Evolutionary conservation across 768 basidiomycete genomes (phyloP).

Genomic region (Rubroboletus pulcherrimus): DNA sequence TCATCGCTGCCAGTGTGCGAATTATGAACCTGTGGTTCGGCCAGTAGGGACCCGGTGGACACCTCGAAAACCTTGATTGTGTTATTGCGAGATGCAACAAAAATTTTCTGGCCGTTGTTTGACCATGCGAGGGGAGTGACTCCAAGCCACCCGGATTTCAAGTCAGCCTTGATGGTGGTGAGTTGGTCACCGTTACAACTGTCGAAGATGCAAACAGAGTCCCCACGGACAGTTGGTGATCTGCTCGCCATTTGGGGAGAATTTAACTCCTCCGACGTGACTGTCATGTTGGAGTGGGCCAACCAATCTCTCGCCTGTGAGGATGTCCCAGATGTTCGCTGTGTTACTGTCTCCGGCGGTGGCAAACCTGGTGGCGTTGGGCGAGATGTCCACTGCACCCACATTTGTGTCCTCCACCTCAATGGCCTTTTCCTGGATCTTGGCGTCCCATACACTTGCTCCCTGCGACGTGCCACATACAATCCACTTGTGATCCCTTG

Average conservation of each 20-base stretch:
- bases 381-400: neutral
- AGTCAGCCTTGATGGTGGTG: neutral
- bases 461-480: neutral
- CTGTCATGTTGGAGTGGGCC: neutral
- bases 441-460: neutral
- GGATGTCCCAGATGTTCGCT: neutral
- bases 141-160: too few relatives aligned
- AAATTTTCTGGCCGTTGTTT: neutral
- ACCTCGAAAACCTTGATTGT: neutral
- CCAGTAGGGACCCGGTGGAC: neutral
- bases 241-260: neutral
- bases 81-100: neutral
- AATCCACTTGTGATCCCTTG: neutral
- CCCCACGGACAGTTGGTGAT: neutral
- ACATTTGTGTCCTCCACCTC: neutral
- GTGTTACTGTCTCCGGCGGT: neutral
- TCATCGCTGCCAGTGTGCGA: neutral
- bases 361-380: neutral
- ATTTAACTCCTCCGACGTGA: neutral
- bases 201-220: neutral
- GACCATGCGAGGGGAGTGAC: neutral
- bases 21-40: neutral
- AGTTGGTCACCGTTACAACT: neutral
- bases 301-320: too few relatives aligned
- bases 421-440: neutral